Conservation (phyloP, 1,139 yeast species). For the Yamadazyma atmosphaerica region DNA sequence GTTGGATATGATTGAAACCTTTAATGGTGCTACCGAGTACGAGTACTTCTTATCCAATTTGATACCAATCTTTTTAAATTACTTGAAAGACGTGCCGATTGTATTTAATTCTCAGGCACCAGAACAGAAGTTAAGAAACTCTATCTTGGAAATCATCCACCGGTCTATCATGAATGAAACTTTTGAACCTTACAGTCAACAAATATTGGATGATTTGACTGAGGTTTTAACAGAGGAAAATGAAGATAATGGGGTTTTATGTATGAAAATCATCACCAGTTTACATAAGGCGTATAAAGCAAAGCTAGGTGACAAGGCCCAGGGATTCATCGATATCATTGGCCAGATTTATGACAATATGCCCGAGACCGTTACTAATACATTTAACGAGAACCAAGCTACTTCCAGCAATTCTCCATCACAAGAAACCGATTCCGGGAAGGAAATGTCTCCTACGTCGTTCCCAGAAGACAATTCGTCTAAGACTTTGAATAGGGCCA, state of each 20-base stretch:
- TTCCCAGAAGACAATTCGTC: conserved; percentile 38
- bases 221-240: conserved; percentile 70
- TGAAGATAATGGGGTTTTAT: conserved; percentile 92
- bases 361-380: conserved; percentile 69
- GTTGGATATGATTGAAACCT: conserved; percentile 81
- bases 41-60: conserved; percentile 63
- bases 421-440: conserved; percentile 18
- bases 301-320: conserved; percentile 68
- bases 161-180: conserved; percentile 82
- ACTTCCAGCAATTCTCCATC: conserved; percentile 38
- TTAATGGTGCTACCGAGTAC: conserved; percentile 78
- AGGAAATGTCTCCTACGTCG: conserved; percentile 34
- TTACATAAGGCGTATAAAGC: conserved; percentile 83
- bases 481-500: conserved; percentile 53
- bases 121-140: conserved; percentile 74
- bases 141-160: conserved; percentile 77
- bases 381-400: conserved; percentile 41
- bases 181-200: conserved; percentile 68
- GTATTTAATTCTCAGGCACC: conserved; percentile 61
- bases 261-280: conserved; percentile 87
- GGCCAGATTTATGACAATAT: conserved; percentile 77
- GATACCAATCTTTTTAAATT: conserved; percentile 60
- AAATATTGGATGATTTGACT: conserved; percentile 63
- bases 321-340: conserved; percentile 76
- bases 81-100: conserved; percentile 70